Conservation (phyloP, 768 basidiomycete species). For the Boletus sensibilis region DNA sequence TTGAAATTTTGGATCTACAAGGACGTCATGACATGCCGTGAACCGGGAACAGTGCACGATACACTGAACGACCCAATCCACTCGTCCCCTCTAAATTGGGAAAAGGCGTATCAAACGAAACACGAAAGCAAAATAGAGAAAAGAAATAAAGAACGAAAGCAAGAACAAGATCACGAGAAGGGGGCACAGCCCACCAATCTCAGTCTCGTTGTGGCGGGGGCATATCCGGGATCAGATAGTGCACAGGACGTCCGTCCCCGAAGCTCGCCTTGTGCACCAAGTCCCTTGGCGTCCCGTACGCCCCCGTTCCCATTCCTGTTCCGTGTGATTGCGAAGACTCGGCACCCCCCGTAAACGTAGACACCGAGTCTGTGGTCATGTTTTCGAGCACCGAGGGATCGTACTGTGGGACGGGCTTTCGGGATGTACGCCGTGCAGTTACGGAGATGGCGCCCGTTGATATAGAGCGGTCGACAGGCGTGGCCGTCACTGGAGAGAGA, state of each 20-base stretch:
- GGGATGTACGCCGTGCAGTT: slow-evolving; percentile 35
- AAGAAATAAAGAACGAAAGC: not conserved
- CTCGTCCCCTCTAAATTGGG: slow-evolving; percentile 1
- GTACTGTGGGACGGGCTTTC: slow-evolving; percentile 61
- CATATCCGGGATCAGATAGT: slow-evolving; percentile 63
- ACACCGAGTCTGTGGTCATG: slow-evolving; percentile 20
- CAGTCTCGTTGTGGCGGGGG: slow-evolving; percentile 37
- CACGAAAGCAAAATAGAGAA: not conserved
- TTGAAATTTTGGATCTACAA: slow-evolving; percentile 1
- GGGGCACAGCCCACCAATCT: slow-evolving; percentile 6
- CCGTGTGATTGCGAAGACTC: slow-evolving; percentile 33
- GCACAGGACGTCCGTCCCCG: slow-evolving; percentile 46
- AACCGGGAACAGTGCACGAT: slow-evolving; percentile 6
- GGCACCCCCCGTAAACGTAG: slow-evolving; percentile 19
- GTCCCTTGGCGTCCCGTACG: slow-evolving; percentile 13
- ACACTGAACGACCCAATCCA: not conserved
- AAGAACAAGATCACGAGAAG: not conserved
- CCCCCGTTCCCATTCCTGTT: slow-evolving; percentile 13
- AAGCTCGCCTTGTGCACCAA: slow-evolving; percentile 45
- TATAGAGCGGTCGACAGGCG: slow-evolving; percentile 29
- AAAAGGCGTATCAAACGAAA: slow-evolving; percentile 8
- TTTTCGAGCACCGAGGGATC: slow-evolving; percentile 33
- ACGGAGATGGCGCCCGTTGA: slow-evolving; percentile 25
- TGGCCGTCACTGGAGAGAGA: slow-evolving; percentile 21
- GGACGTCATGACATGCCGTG: not conserved